Evolutionary conservation across 2,329 filamentous ascomycete species (phyloP), one percentile per base, ranked within the genome.

Genomic region (Metarhizium robertsii): DNA sequence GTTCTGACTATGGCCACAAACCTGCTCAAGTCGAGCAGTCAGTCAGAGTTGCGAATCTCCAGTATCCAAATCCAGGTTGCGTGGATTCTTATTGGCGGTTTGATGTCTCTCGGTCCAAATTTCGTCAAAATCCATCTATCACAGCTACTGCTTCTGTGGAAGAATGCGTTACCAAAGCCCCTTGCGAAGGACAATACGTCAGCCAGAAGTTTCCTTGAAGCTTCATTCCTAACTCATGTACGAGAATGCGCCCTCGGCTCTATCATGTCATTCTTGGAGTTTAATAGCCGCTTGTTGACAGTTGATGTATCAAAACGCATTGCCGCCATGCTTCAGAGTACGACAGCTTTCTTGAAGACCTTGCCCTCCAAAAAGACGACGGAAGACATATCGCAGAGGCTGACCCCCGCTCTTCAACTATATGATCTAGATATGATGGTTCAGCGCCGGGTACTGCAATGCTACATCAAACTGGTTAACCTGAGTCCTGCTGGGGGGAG

Each of bases 71-170:
- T 99, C 29, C 94, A 99, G 67, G 92, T 99, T 2, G 94, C 94
- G 5, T 99, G 94, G 92, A 95, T 95, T 50, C 76, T 99, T 56
- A 95, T 99, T 50, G 94, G 95, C 42, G 94, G 95, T 0, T 75
- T 99, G 54, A 97, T 97, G 92, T 91, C 92, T 0, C 79, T 99
- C 1, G 94, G 94, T 0, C 92, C 94, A 4, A 97, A 96, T 69
- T 99, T 99, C 69, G 92, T 97, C 70, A 99, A 99, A 73, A 97
- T 97, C 29, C 94, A 99, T 71, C 79, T 99, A 7, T 92, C 92
- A 2, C 94, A 99, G 66, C 78, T 99, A 25, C 83, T 99, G 55
- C 75, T 99, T 8, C 76, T 99, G 6, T 99, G 94, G 94, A 96
- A 96, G 71, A 99, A 97, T 69, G 92, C 94, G 0, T 78, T 99